Conservation (phyloP, 192 early-diverging fungal species). For the Pilobolus umbonatus region DNA sequence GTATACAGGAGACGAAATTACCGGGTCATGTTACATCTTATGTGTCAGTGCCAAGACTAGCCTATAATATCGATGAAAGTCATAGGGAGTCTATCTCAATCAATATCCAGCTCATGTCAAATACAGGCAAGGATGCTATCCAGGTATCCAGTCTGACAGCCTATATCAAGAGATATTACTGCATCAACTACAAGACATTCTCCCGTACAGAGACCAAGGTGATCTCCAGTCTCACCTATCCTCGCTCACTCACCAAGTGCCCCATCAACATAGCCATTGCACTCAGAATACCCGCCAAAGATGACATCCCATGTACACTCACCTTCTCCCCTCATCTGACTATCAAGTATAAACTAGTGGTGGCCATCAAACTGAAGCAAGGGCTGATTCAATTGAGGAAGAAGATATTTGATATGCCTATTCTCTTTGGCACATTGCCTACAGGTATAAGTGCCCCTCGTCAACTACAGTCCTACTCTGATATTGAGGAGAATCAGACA, state of each 20-base stretch:
- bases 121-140: neutral
- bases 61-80: constrained; percentile 1
- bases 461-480: neutral
- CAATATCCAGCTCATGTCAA: neutral
- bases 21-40: constrained; percentile 3
- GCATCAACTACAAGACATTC: constrained; percentile 14
- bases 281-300: neutral
- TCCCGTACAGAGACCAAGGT: constrained; percentile 14
- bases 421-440: constrained; percentile 20
- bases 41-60: constrained; percentile 5
- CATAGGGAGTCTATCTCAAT: constrained; percentile 1
- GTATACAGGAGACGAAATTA: neutral
- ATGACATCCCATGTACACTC: neutral
- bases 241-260: neutral
- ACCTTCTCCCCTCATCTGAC: constrained; percentile 15
- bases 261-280: neutral
- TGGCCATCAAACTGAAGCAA: constrained; percentile 5
- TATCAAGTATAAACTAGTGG: constrained; percentile 6
- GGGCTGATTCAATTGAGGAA: constrained; percentile 17
- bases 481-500: neutral
- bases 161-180: constrained; percentile 7
- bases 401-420: constrained; percentile 17
- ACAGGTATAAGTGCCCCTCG: constrained; percentile 7
- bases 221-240: neutral
- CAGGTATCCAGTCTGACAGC: neutral